A percentile compares a stretch with the other conserved stretches of the same genome.
Evolutionary conservation across 768 basidiomycete genomes (phyloP).

Genomic region (Panellus pusillus): DNA sequence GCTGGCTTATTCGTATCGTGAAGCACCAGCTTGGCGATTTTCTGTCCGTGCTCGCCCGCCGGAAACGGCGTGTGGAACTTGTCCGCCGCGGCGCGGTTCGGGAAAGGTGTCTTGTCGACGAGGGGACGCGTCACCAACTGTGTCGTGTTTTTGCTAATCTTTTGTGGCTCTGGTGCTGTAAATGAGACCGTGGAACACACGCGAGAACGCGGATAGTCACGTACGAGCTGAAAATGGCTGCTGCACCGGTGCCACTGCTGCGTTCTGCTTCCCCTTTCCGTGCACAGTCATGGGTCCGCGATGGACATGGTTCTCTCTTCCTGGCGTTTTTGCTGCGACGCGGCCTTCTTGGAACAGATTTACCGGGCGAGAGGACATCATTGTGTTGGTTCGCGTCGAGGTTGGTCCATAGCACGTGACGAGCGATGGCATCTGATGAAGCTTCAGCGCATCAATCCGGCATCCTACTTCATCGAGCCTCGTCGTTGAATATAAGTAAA

Average conservation of each 20-base stretch:
- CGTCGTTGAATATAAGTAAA: too few relatives aligned
- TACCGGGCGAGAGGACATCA: conserved; percentile 41
- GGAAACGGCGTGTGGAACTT: conserved; percentile 37
- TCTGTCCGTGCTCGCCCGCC: conserved; percentile 24
- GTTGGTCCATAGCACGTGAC: too few relatives aligned
- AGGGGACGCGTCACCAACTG: conserved; percentile 48
- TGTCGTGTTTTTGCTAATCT: conserved; percentile 13
- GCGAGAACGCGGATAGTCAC: conserved; percentile 5
- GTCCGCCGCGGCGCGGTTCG: conserved; percentile 49
- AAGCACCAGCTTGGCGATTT: conserved; percentile 34
- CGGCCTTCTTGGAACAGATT: conserved; percentile 31
- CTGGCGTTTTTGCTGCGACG: conserved; percentile 54
- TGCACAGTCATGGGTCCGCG: conserved; percentile 40
- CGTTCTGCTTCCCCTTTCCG: conserved; percentile 43
- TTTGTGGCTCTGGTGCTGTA: conserved; percentile 14
- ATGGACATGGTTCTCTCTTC: conserved; percentile 54
- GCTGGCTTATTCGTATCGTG: conserved; percentile 19
- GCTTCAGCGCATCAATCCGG: too few relatives aligned
- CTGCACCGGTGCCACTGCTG: conserved; percentile 40
- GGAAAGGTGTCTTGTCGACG: conserved; percentile 75
- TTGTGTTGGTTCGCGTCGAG: conserved; percentile 20
- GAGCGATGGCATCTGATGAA: too few relatives aligned
- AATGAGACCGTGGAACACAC: background rate
- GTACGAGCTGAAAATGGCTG: conserved; percentile 34
- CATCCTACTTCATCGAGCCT: too few relatives aligned